Base-by-base conservation (phyloP, 768 basidiomycete species). In the Podaxis mareebaensis region DNA sequence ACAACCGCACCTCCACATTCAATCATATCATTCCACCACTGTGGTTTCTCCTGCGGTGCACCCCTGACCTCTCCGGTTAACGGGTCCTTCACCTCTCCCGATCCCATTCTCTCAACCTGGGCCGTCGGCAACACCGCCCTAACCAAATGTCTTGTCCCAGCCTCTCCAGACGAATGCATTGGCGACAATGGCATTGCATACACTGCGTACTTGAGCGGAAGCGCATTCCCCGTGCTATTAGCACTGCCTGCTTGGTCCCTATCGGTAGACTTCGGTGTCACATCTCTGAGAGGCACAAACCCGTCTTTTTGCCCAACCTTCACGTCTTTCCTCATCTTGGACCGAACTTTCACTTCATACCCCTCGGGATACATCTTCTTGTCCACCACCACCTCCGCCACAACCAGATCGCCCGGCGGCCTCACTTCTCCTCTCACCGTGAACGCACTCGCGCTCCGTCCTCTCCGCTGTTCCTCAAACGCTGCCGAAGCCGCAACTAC, bases 181-280 rank as follows among this genome's bases (percentile, higher is more conserved):
- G 93, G 86, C 22, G 93, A 95, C 2, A 88, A 85, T 0, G 96
- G 93, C 58, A 96, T 83, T 0, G 89, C 90, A 71, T 92, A 84
- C 13, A 95, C 78, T 4, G 81, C 80, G 63, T 84, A 84, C 28
- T 73, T 72, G 65, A 92, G 76, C 15, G 86, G 92, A 30, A 87
- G 81, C 39, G 67, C 76, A 55, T 61, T 67, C 24, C 70, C 24
- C 26, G 72, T 67, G 11, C 71, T 68, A 20, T 66, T 66, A n/a
- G 70, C 67, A n/a, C 67, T 55, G 3, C 58, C 63, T n/a, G 55
- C 63, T 61, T 61, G 28, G 64, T 33, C 40, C 11, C 57, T 40
- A 8, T 42, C 53, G 54, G 55, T 59, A 17, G 67, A 68, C 28
- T 62, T 66, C 30, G 69, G 59, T 49, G 64, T 67, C 13, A 67